phyloP scores from a whole-genome alignment of 1,139 yeast species.

The Sugiyamaella sp. region DNA sequence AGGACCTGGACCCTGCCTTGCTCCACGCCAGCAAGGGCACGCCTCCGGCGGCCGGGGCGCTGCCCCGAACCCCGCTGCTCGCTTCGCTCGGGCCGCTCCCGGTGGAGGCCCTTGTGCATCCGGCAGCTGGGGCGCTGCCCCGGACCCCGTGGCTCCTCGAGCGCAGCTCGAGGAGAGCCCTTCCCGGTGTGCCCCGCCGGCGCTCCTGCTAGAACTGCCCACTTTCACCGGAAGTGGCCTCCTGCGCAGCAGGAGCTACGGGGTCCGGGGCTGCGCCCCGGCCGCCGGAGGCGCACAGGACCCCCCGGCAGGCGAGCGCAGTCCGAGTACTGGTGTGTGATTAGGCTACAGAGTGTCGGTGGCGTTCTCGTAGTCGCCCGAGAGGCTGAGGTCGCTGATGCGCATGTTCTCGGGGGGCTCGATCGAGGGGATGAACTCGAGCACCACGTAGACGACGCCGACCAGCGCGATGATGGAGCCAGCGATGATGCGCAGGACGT shows the following conservation, averaged over 20 bases:
- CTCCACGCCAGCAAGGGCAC: not conserved
- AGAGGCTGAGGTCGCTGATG: constrained; percentile 29
- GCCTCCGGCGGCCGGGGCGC: constrained; percentile 9
- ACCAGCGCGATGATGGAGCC: constrained; percentile 57
- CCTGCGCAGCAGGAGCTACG: too few relatives aligned
- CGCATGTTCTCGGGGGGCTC: constrained; percentile 76
- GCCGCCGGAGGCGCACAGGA: too few relatives aligned
- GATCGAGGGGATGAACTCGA: constrained; percentile 72
- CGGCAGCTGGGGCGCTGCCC: not conserved
- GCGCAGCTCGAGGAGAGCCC: not conserved
- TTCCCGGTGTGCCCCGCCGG: too few relatives aligned
- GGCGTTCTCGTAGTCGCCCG: constrained; percentile 36
- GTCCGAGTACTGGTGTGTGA: not conserved
- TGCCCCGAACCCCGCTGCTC: constrained; percentile 5
- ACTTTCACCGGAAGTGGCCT: too few relatives aligned
- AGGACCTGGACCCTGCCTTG: not conserved
- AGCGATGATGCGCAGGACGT: constrained; percentile 57
- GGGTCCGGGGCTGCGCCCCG: too few relatives aligned
- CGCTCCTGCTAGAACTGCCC: too few relatives aligned
- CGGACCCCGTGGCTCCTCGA: not conserved
- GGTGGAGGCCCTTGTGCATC: not conserved
- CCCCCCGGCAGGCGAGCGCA: too few relatives aligned
- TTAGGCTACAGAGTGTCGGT: constrained; percentile 36
- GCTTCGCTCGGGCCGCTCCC: constrained; percentile 4
- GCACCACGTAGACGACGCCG: constrained; percentile 60